A percentile compares a stretch with the other conserved stretches of the same genome.
phyloP scores from a whole-genome alignment of 768 basidiomycete genomes.

The Gymnopilus dilepis region DNA sequence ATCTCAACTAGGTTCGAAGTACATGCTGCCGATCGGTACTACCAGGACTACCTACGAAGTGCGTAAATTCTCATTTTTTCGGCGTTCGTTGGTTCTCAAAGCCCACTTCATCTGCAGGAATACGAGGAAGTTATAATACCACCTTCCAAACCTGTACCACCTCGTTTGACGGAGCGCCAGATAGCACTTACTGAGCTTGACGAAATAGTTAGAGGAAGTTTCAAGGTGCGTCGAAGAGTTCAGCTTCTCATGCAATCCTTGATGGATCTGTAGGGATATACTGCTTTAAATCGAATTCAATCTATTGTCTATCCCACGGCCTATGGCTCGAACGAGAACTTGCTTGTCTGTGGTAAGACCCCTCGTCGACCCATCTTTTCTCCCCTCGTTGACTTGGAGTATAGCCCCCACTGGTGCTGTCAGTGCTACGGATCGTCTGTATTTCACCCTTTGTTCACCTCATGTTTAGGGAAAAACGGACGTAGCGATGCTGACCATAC shows the following conservation, averaged over 20 bases:
- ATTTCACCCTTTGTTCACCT: slow-evolving; percentile 16
- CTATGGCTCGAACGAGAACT: slow-evolving; percentile 94
- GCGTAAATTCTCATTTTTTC: slow-evolving; percentile 14
- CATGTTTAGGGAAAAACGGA: slow-evolving; percentile 92
- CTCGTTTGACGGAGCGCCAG: slow-evolving; percentile 70
- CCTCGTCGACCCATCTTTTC: background rate
- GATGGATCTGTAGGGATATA: slow-evolving; percentile 67
- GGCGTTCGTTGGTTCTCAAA: background rate
- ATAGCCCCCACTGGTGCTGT: slow-evolving; percentile 98
- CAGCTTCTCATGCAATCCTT: background rate
- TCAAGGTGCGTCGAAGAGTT: slow-evolving; percentile 62
- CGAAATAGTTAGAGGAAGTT: slow-evolving; percentile 77
- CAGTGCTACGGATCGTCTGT: slow-evolving; percentile 36
- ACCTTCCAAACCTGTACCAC: slow-evolving; percentile 80
- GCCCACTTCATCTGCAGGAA: slow-evolving; percentile 49
- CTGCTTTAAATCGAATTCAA: slow-evolving; percentile 89
- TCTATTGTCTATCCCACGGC: slow-evolving; percentile 94
- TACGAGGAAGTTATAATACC: slow-evolving; percentile 92
- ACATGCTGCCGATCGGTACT: slow-evolving; percentile 86
- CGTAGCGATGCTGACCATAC: slow-evolving; percentile 91
- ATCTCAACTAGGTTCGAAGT: slow-evolving; percentile 76
- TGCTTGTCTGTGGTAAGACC: slow-evolving; percentile 84
- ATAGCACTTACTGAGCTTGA: slow-evolving; percentile 78
- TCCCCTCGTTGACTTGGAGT: background rate
- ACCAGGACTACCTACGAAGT: slow-evolving; percentile 72